A percentile compares a stretch with the other conserved stretches of the same genome.
Conservation (phyloP, 768 basidiomycete genomes). For the Leccinellum albellum region DNA sequence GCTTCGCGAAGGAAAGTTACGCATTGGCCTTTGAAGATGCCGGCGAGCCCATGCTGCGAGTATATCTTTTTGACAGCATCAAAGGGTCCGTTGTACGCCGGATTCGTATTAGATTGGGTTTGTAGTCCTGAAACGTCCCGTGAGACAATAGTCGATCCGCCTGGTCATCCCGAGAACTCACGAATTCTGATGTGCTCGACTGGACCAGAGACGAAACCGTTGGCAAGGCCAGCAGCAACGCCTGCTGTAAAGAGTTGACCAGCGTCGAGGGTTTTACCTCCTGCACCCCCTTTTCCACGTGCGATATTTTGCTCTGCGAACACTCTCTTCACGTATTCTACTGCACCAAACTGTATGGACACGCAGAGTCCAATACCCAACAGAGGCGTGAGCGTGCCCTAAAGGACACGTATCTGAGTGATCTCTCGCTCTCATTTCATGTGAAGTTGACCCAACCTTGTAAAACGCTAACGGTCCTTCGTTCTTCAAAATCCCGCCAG, state of each 20-base stretch:
- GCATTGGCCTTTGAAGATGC: slow-evolving; percentile 90
- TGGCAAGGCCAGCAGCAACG: slow-evolving; percentile 82
- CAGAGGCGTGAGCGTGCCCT: slow-evolving; percentile 90
- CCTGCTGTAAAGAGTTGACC: slow-evolving; percentile 75
- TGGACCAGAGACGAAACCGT: slow-evolving; percentile 90
- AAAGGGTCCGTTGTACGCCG: slow-evolving; percentile 75
- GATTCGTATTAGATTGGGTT: slow-evolving; percentile 80
- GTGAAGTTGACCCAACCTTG: slow-evolving; percentile 52
- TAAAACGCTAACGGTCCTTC: slow-evolving; percentile 95
- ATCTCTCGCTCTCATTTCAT: not conserved
- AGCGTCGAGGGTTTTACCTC: slow-evolving; percentile 56
- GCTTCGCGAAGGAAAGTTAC: slow-evolving; percentile 85
- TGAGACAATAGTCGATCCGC: not conserved
- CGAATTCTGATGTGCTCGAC: slow-evolving; percentile 95
- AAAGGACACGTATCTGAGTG: not conserved
- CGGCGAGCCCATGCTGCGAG: slow-evolving; percentile 67
- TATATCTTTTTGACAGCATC: slow-evolving; percentile 88
- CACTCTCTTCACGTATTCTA: slow-evolving; percentile 80
- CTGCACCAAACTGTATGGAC: slow-evolving; percentile 90
- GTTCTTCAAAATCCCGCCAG: slow-evolving; percentile 83
- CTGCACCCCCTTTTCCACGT: slow-evolving; percentile 57
- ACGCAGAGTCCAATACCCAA: slow-evolving; percentile 93
- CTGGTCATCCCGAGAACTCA: slow-evolving; percentile 7
- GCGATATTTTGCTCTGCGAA: slow-evolving; percentile 63
- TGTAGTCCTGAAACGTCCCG: slow-evolving; percentile 63